phyloP scores from a whole-genome alignment of 139 green algal genomes.

The Micractinium conductrix region DNA sequence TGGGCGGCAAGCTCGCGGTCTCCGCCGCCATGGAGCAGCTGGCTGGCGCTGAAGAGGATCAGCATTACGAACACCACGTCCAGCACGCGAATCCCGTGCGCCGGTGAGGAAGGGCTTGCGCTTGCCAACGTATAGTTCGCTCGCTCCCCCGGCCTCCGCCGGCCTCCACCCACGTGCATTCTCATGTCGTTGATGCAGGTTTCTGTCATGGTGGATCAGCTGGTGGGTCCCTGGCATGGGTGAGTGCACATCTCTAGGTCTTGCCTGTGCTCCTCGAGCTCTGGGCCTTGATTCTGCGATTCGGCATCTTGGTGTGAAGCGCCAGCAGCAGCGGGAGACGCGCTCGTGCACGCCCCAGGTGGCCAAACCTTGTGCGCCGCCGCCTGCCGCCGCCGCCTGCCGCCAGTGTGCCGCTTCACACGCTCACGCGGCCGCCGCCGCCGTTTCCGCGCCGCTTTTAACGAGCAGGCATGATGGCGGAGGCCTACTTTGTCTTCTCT shows the following conservation, averaged over 20 bases:
- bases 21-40: background rate
- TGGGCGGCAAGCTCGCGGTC: background rate
- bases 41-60: background rate
- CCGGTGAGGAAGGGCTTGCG: background rate
- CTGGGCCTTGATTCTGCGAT: too few relatives aligned
- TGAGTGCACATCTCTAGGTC: background rate
- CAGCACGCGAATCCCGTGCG: background rate
- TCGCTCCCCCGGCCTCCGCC: background rate
- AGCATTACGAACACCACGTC: conserved; percentile 4
- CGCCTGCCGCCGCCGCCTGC: too few relatives aligned
- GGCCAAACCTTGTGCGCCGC: too few relatives aligned
- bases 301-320: too few relatives aligned
- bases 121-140: background rate
- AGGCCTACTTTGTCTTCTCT: conserved; percentile 63
- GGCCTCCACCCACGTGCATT: background rate
- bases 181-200: background rate
- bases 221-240: conserved; percentile 28
- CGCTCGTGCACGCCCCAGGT: too few relatives aligned
- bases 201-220: conserved; percentile 16
- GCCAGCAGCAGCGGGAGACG: too few relatives aligned
- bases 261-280: background rate
- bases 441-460: too few relatives aligned
- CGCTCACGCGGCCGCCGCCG: too few relatives aligned
- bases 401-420: too few relatives aligned
- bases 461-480: conserved; percentile 46